A percentile compares a stretch with the other conserved stretches of the same genome.
Conservation (phyloP, 495 filamentous ascomycete species). For the Xylaria palmicola region DNA sequence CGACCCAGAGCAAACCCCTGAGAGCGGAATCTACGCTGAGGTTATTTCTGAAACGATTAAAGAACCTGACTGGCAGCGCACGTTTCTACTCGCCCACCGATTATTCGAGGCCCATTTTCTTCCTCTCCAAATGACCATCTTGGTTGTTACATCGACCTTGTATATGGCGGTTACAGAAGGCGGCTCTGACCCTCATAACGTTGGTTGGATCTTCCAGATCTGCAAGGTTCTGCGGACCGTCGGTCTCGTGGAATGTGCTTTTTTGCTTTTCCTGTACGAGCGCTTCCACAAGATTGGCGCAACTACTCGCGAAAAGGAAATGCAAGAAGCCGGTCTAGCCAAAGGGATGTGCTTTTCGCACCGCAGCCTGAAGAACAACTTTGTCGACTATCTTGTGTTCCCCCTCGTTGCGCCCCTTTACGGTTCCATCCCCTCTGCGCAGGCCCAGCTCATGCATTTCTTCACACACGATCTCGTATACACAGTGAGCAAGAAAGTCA, state of each 20-base stretch:
- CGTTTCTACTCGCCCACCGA: constrained; percentile 54
- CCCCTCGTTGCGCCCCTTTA: constrained; percentile 61
- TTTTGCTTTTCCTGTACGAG: constrained; percentile 63
- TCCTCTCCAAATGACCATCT: constrained; percentile 59
- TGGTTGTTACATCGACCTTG: constrained; percentile 58
- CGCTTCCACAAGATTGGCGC: constrained; percentile 59
- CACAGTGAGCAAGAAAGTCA: constrained; percentile 64
- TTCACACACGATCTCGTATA: constrained; percentile 66
- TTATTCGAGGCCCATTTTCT: constrained; percentile 71
- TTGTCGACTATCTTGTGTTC: constrained; percentile 56
- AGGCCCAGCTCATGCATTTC: constrained; percentile 65
- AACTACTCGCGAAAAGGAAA: constrained; percentile 57
- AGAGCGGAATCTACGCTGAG: constrained; percentile 50
- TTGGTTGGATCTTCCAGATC: constrained; percentile 53
- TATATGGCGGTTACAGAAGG: constrained; percentile 51
- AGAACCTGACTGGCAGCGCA: constrained; percentile 45
- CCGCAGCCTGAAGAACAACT: constrained; percentile 52
- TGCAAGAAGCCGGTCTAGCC: constrained; percentile 57
- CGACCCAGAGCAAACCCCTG: constrained; percentile 35
- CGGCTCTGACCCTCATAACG: constrained; percentile 44
- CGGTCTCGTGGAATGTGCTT: constrained; percentile 58
- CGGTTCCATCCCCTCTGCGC: constrained; percentile 59
- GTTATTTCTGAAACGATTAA: constrained; percentile 45
- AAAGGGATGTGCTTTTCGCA: constrained; percentile 59
- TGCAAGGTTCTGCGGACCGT: constrained; percentile 57